phyloP scores from a whole-genome alignment of 1,139 yeast species.

The Yamadazyma diddensiae region DNA sequence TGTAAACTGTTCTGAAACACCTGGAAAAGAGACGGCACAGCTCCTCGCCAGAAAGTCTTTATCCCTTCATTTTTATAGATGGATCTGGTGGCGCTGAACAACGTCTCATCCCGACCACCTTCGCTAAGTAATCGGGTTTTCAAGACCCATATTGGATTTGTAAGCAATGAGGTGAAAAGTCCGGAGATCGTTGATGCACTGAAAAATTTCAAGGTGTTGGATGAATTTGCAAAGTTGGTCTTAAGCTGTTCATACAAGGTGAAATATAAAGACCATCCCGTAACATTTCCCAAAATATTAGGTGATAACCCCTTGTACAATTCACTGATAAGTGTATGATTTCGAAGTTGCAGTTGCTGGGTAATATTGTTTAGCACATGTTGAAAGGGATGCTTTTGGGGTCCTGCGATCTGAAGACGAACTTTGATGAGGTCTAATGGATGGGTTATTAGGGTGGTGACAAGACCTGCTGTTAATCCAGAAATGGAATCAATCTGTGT shows the following conservation, averaged over 20 bases:
- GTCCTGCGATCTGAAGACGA: constrained; percentile 56
- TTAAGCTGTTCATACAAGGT: constrained; percentile 65
- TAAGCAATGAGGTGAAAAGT: constrained; percentile 62
- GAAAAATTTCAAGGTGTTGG: constrained; percentile 31
- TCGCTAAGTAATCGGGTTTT: constrained; percentile 83
- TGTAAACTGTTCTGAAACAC: constrained; percentile 90
- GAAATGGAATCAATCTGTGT: constrained; percentile 52
- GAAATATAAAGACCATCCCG: constrained; percentile 89
- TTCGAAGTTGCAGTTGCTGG: constrained; percentile 3
- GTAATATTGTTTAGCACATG: constrained; percentile 6
- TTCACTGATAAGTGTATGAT: constrained; percentile 13
- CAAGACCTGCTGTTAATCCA: constrained; percentile 80
- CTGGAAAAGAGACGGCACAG: constrained; percentile 75
- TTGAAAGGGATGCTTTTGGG: constrained; percentile 4
- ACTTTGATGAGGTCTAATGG: constrained; percentile 86
- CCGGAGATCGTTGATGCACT: constrained; percentile 60
- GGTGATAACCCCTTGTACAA: constrained; percentile 78
- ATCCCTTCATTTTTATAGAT: constrained; percentile 64
- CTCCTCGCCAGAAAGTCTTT: constrained; percentile 75
- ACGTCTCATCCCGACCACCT: constrained; percentile 55
- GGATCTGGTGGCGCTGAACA: constrained; percentile 51
- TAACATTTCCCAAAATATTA: constrained; percentile 75
- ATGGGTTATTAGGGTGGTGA: constrained; percentile 78
- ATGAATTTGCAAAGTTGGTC: constrained; percentile 17
- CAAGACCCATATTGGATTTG: constrained; percentile 92